phyloP scores from a whole-genome alignment of 371 early-diverging fungal species.

The Mortierella sp. region DNA sequence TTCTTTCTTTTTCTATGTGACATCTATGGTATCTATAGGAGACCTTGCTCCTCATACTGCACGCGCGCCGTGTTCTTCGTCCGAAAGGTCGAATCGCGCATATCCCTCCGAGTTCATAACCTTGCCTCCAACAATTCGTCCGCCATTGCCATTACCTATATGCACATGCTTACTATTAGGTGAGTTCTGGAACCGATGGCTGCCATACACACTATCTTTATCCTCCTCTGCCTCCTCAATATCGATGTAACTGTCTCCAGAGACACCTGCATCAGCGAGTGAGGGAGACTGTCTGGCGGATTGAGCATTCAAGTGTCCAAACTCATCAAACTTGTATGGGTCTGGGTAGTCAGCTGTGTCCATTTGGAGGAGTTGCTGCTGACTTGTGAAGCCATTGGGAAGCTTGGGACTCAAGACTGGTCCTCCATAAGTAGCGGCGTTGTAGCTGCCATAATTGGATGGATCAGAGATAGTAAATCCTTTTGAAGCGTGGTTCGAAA shows the following conservation, averaged over 20 bases:
- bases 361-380: slow-evolving; percentile 6
- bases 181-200: slow-evolving; percentile 32
- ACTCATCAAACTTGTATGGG: slow-evolving; percentile 51
- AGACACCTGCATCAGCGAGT: background rate
- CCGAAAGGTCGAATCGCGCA: slow-evolving; percentile 38
- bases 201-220: slow-evolving; percentile 44
- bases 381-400: slow-evolving; percentile 19
- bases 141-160: slow-evolving; percentile 21
- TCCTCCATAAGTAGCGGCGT: slow-evolving; percentile 13
- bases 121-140: slow-evolving; percentile 23
- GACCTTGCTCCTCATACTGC: slow-evolving; percentile 3
- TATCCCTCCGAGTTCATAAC: slow-evolving; percentile 44
- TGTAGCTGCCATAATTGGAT: background rate
- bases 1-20: too few species aligned
- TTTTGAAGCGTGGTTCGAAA: slow-evolving; percentile 48
- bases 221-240: slow-evolving; percentile 15
- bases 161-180: background rate
- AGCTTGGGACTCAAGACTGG: slow-evolving; percentile 17
- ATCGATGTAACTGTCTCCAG: background rate
- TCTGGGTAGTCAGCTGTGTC: slow-evolving; percentile 25
- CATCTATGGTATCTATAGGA: background rate
- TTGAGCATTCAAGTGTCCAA: slow-evolving; percentile 24
- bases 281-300: too few species aligned
- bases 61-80: slow-evolving; percentile 17
- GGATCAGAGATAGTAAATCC: slow-evolving; percentile 50